Percentiles rank a stretch among this genome's conserved stretches.
Conservation (phyloP, 73 alveolate species). For the Paramecium tetraurelia region DNA sequence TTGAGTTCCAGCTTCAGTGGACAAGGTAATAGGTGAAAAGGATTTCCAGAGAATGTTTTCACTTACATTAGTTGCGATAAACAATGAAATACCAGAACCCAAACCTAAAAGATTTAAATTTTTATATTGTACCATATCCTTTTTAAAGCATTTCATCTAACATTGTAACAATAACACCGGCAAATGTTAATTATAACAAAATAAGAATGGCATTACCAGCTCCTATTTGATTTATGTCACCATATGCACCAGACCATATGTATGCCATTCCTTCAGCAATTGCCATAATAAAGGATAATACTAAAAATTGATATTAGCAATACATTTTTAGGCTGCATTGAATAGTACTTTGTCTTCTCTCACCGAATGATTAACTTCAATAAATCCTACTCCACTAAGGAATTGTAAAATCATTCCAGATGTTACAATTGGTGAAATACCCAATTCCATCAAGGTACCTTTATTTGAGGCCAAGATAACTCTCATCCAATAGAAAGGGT, state of each 20-base stretch:
- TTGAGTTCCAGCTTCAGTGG: conserved; percentile 96
- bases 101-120: conserved; percentile 85
- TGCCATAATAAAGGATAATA: conserved; percentile 60
- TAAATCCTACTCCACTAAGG: conserved; percentile 39
- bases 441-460: conserved; percentile 99
- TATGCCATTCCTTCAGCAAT: conserved; percentile 99
- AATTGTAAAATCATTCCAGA: conserved; percentile 61
- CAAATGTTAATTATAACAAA: conserved; percentile 93
- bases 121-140: conserved; percentile 99
- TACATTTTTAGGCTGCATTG: conserved; percentile 64
- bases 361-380: conserved; percentile 51
- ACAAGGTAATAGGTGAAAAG: conserved; percentile 98
- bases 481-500: conserved; percentile 99
- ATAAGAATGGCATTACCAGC: conserved; percentile 94
- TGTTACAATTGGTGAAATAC: conserved; percentile 98
- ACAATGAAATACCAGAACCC: conserved; percentile 99
- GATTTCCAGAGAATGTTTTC: conserved; percentile 99
- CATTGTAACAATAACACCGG: conserved; percentile 98
- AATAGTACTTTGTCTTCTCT: conserved; percentile 49
- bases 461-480: conserved; percentile 99
- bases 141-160: conserved; percentile 78
- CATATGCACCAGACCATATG: conserved; percentile 99
- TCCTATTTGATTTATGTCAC: conserved; percentile 91
- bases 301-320: neutral
- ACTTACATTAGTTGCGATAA: conserved; percentile 99